Percentiles rank a stretch among this genome's conserved stretches.
Evolutionary conservation across 495 filamentous ascomycete genomes (phyloP).

Genomic region (Talaromyces ruber): DNA sequence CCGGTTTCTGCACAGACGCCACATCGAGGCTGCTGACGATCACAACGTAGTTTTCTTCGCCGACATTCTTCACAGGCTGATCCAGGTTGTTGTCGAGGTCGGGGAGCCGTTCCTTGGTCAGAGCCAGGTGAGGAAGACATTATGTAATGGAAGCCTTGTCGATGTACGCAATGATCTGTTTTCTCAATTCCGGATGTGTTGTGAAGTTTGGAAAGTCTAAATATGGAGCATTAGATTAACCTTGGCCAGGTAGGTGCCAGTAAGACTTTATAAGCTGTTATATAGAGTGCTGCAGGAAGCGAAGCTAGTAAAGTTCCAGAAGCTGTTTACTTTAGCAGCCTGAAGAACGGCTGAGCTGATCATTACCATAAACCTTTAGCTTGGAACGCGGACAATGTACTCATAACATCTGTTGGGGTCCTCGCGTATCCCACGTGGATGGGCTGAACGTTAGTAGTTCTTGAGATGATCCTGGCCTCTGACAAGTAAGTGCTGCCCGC

Average conservation of each 20-base stretch:
- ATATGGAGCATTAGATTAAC: neutral
- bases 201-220: too few relatives aligned
- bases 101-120: neutral
- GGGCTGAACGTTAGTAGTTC: neutral
- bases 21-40: conserved; percentile 41
- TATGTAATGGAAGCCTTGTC: neutral
- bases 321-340: neutral
- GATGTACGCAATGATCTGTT: too few relatives aligned
- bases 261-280: neutral
- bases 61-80: conserved; percentile 39
- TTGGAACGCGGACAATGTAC: neutral
- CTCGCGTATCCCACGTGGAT: neutral
- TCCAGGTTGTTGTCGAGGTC: conserved; percentile 29
- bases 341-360: neutral
- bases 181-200: too few relatives aligned
- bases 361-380: neutral
- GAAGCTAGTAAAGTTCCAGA: neutral
- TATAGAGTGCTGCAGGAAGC: neutral
- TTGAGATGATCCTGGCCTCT: neutral
- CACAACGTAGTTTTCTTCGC: conserved; percentile 41
- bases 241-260: neutral
- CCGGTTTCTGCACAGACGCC: conserved; percentile 38
- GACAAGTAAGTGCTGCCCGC: neutral
- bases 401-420: neutral
- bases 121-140: neutral